Evolutionary conservation across 2,329 filamentous ascomycete genomes (phyloP).

Genomic region (Fusarium beomiforme): DNA sequence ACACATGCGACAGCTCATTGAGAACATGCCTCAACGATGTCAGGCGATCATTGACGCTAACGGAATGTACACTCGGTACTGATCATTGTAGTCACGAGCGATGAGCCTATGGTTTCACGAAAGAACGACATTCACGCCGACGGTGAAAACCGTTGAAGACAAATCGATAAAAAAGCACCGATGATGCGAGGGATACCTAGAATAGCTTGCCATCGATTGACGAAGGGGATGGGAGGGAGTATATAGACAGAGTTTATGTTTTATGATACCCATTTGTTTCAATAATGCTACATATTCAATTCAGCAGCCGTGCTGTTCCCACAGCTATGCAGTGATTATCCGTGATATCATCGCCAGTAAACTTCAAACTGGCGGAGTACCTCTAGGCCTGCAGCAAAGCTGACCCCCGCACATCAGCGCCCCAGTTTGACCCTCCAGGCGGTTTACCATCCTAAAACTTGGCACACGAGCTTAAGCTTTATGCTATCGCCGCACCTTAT

Average conservation of each 20-base stretch:
- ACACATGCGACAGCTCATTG: conserved; percentile 1
- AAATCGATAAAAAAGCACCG: not conserved
- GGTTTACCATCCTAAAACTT: conserved; percentile 3
- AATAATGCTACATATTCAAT: not conserved
- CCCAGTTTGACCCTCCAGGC: not conserved
- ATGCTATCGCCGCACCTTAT: conserved; percentile 27
- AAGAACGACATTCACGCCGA: not conserved
- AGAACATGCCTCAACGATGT: conserved; percentile 22
- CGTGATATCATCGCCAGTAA: conserved; percentile 2
- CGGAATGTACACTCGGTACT: conserved; percentile 19
- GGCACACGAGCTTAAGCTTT: conserved; percentile 17
- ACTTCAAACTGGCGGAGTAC: not conserved
- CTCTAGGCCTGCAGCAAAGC: not conserved
- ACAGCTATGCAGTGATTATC: not conserved
- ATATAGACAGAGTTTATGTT: not conserved
- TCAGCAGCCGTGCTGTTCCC: not conserved
- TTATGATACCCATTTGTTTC: conserved; percentile 2
- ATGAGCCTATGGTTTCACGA: not conserved
- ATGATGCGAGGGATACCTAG: not conserved
- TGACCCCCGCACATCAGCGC: not conserved
- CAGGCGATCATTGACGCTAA: conserved; percentile 29
- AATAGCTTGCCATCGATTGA: not conserved
- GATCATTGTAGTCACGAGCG: not conserved
- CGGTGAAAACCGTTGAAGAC: not conserved
- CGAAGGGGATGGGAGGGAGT: not conserved